These are phyloP conservation scores for Cyberlindnera sargentensis DNA, from an alignment of 805 yeast genomes.

Conservation along the genomic window DNA sequence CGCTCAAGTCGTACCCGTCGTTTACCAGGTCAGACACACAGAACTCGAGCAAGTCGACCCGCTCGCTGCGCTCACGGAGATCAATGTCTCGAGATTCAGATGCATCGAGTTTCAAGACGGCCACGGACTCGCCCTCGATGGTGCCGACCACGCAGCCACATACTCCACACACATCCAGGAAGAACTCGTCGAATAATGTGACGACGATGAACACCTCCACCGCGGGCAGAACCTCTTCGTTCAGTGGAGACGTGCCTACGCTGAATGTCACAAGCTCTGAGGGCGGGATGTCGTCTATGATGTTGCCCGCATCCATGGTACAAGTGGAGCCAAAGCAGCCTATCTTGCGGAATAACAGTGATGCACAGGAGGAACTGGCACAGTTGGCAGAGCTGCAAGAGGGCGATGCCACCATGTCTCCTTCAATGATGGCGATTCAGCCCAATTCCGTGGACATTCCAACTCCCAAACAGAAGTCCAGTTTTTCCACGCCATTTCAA, in stretches of 20 bases:
- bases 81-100: conserved; percentile 23
- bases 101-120: conserved; percentile 27
- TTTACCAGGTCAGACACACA: conserved; percentile 50
- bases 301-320: conserved; percentile 61
- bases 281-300: conserved; percentile 20
- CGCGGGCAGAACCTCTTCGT: neutral
- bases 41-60: conserved; percentile 39
- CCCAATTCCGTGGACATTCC: conserved; percentile 20
- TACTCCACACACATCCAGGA: conserved; percentile 20
- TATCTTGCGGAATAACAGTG: conserved; percentile 47
- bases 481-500: conserved; percentile 21
- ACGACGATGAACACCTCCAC: too few relatives aligned
- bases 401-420: neutral
- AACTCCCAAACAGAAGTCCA: conserved; percentile 21
- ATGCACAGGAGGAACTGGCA: conserved; percentile 16
- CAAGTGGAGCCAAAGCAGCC: conserved; percentile 69
- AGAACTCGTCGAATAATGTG: conserved; percentile 17
- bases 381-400: conserved; percentile 4
- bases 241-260: conserved; percentile 13
- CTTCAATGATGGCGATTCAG: too few relatives aligned
- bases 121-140: conserved; percentile 23
- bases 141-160: conserved; percentile 24
- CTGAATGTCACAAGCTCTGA: conserved; percentile 23
- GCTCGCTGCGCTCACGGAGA: conserved; percentile 34
- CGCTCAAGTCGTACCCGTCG: conserved; percentile 29